phyloP scores from a whole-genome alignment of 1,284 basidiomycete species.

The Hortiboletus rubellus region DNA sequence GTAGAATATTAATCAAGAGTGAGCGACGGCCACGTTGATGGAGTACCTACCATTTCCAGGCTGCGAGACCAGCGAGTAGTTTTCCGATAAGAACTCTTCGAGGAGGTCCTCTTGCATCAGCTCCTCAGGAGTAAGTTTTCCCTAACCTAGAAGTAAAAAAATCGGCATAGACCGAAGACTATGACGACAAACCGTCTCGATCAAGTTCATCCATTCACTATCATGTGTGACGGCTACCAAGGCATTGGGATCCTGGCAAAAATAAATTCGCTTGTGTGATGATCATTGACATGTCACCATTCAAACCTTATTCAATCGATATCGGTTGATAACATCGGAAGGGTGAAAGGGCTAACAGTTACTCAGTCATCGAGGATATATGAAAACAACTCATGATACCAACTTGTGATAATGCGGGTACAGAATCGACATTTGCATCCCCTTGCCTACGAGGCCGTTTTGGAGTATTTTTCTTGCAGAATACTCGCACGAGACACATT shows the following conservation, averaged over 20 bases:
- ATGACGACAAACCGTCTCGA: not conserved
- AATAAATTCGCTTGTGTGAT: not conserved
- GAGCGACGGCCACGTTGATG: too few relatives aligned
- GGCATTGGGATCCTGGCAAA: not conserved
- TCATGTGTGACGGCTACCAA: slow-evolving; percentile 8
- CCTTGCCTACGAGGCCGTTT: not conserved
- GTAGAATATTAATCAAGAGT: too few relatives aligned
- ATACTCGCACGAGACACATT: not conserved
- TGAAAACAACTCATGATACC: not conserved
- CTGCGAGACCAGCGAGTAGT: not conserved
- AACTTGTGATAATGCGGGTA: not conserved
- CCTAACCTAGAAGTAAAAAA: not conserved
- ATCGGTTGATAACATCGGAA: slow-evolving; percentile 6
- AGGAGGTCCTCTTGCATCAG: not conserved
- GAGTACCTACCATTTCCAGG: not conserved
- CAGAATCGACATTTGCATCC: not conserved
- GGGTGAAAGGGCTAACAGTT: slow-evolving; percentile 11
- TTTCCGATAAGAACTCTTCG: not conserved
- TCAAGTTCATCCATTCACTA: not conserved
- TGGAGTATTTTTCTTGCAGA: not conserved
- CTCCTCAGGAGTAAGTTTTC: not conserved
- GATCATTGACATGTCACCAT: not conserved
- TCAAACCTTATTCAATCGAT: slow-evolving; percentile 8
- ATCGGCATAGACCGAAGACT: not conserved
- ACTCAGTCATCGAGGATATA: not conserved